Evolutionary conservation across 1,284 basidiomycete species (phyloP), one percentile per base, ranked within the genome.

Genomic region (Heliocybe sulcata): DNA sequence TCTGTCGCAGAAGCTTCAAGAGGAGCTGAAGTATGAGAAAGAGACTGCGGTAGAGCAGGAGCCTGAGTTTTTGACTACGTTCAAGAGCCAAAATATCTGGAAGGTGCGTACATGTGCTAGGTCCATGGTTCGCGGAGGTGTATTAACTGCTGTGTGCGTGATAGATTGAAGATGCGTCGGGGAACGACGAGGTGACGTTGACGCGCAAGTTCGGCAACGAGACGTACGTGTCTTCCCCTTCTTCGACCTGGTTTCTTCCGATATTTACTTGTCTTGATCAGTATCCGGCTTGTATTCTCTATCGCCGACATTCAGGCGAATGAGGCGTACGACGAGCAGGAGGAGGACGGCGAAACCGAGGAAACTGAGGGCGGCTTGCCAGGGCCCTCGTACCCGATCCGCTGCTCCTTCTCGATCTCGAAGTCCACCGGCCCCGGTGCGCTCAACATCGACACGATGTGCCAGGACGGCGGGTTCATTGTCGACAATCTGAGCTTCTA

Each of bases 401-500:
- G 94, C 22, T 82, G 82, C 57, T 85, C 88, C 10, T 79, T 95
- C 61, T 83, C 87, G 52, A 82, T 98, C 69, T 89, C 90, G 61
- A 98, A 98, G 78, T 64, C 68, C 19, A 68, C 69, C 23, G 69
- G 66, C 29, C 69, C 77, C 35, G 90, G 90, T 10, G 83, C 90
- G 1, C 67, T 97, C 59, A 86, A 84, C 55, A 73, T 95, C 57
- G 93, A 96, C 65, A 80, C 92, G 58, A 76, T 89, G 61, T 86
- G 83, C 59, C 89, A 94, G 65, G 90, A 94, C 56, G 93, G 92
- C 54, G 73, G 83, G 11, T 94, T 98, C 69, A 74, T 87, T 29
- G 77, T 96, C 59, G 94, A 98, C 70, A 96, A 94, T 71, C 82
- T 96, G 58, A 84, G 92, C 2, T 96, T 79, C 76, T 97, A 96